These are phyloP conservation scores for Hortaea werneckii DNA, from an alignment of 2,329 filamentous ascomycete genomes.

Conservation along the genomic window DNA sequence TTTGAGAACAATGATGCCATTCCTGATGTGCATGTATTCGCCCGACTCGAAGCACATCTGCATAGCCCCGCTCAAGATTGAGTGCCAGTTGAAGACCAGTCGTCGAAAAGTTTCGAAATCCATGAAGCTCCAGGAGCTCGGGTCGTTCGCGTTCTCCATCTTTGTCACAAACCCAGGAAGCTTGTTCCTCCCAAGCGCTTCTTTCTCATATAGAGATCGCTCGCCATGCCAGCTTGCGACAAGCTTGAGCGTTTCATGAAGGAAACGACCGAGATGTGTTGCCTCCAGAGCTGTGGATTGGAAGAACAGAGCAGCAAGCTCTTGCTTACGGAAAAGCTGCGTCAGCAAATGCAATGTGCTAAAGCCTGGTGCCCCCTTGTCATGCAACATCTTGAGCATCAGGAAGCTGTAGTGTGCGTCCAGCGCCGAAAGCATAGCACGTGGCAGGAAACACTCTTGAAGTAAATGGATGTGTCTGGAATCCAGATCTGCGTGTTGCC, in stretches of 20 bases:
- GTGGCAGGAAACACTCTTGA: constrained; percentile 86
- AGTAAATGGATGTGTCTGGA: constrained; percentile 65
- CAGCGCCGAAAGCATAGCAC: constrained; percentile 69
- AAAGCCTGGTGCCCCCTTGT: constrained; percentile 74
- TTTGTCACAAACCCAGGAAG: constrained; percentile 67
- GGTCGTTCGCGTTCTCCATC: constrained; percentile 56
- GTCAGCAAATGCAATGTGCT: constrained; percentile 75
- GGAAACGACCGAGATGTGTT: constrained; percentile 83
- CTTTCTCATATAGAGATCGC: constrained; percentile 66
- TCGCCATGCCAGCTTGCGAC: constrained; percentile 76
- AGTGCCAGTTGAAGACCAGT: constrained; percentile 83
- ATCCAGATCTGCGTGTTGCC: constrained; percentile 44
- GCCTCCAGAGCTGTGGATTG: constrained; percentile 83
- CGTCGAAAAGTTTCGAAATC: constrained; percentile 81
- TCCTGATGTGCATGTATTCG: constrained; percentile 97
- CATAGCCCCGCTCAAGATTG: constrained; percentile 66
- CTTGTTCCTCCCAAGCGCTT: constrained; percentile 61
- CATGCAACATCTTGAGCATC: constrained; percentile 80
- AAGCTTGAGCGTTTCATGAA: constrained; percentile 72
- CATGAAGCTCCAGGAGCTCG: constrained; percentile 56
- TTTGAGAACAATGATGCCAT: constrained; percentile 84
- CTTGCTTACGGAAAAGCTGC: constrained; percentile 72
- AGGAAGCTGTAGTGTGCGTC: constrained; percentile 85
- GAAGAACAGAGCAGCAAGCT: constrained; percentile 74
- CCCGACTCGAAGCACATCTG: constrained; percentile 70